These are phyloP conservation scores for Acanthochlamys bracteata DNA, from an alignment of 106 monocot species.

Conservation along the genomic window DNA sequence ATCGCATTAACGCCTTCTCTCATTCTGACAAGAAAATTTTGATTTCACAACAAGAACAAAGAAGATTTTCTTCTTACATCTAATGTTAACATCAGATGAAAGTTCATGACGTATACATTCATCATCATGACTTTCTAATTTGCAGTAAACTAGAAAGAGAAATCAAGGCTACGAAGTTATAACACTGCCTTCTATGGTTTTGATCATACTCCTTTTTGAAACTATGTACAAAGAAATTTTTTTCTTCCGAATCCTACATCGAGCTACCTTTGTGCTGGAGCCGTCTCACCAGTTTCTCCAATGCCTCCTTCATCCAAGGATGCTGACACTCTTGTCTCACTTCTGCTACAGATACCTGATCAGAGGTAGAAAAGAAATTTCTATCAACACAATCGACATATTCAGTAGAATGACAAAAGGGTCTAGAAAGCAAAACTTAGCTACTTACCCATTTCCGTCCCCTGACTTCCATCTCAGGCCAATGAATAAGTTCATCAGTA, in stretches of 20 bases:
- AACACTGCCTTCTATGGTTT: too few relatives aligned
- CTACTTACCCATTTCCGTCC: constrained; percentile 56
- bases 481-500: constrained; percentile 40
- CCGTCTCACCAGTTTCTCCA: constrained; percentile 36
- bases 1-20: too few relatives aligned
- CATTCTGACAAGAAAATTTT: too few relatives aligned
- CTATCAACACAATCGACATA: background rate
- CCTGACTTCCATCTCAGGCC: constrained; percentile 67
- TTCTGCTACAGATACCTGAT: constrained; percentile 36
- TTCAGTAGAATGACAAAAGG: background rate
- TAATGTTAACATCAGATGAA: too few relatives aligned
- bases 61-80: too few relatives aligned
- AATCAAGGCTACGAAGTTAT: too few relatives aligned
- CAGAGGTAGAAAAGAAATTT: background rate
- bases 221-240: background rate
- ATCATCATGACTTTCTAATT: too few relatives aligned
- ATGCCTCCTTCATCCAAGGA: constrained; percentile 62
- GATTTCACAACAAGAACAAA: too few relatives aligned
- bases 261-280: constrained; percentile 12
- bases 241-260: background rate
- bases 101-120: too few relatives aligned
- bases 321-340: constrained; percentile 40
- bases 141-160: too few relatives aligned
- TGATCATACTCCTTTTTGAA: too few relatives aligned
- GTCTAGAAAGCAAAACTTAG: background rate